Conservation (phyloP, 768 basidiomycete genomes). For the Leccinum subgranulosum region DNA sequence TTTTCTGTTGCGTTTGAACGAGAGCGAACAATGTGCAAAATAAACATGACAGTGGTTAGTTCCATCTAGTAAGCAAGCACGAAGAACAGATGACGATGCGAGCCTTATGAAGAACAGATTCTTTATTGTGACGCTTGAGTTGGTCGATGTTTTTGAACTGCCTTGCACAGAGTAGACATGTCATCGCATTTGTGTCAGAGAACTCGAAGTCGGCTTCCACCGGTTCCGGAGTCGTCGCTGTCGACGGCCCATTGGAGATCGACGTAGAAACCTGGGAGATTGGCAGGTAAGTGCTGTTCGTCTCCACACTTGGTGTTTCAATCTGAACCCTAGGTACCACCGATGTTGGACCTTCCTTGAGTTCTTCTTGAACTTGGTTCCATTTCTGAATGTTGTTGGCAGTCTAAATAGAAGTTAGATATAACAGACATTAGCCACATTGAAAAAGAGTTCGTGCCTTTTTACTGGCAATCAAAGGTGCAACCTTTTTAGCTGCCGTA, state of each 20-base stretch:
- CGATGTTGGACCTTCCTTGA: slow-evolving; percentile 46
- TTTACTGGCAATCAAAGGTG: slow-evolving; percentile 80
- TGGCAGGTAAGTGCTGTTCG: not conserved
- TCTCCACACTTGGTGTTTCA: slow-evolving; percentile 10
- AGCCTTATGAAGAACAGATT: slow-evolving; percentile 96
- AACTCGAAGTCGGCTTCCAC: slow-evolving; percentile 75
- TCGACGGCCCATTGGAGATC: slow-evolving; percentile 21
- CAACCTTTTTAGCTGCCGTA: slow-evolving; percentile 63
- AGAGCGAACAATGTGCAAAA: slow-evolving; percentile 3
- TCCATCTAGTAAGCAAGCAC: slow-evolving; percentile 18
- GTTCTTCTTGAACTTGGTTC: slow-evolving; percentile 93
- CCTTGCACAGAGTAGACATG: slow-evolving; percentile 88
- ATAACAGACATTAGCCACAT: not conserved
- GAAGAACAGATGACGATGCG: slow-evolving; percentile 38
- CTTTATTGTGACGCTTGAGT: slow-evolving; percentile 85
- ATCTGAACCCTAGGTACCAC: slow-evolving; percentile 18
- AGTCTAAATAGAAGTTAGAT: slow-evolving; percentile 48
- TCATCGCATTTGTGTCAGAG: slow-evolving; percentile 67
- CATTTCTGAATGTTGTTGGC: slow-evolving; percentile 93
- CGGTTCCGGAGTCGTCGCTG: slow-evolving; percentile 37
- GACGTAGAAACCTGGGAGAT: slow-evolving; percentile 8
- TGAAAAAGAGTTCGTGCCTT: slow-evolving; percentile 49
- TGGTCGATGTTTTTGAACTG: slow-evolving; percentile 89
- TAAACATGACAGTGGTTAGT: slow-evolving; percentile 32
- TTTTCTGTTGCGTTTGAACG: slow-evolving; percentile 57